A percentile compares a stretch with the other conserved stretches of the same genome.
Evolutionary conservation across 2,329 filamentous ascomycete species (phyloP).

Genomic region (Didymella keratinophila): DNA sequence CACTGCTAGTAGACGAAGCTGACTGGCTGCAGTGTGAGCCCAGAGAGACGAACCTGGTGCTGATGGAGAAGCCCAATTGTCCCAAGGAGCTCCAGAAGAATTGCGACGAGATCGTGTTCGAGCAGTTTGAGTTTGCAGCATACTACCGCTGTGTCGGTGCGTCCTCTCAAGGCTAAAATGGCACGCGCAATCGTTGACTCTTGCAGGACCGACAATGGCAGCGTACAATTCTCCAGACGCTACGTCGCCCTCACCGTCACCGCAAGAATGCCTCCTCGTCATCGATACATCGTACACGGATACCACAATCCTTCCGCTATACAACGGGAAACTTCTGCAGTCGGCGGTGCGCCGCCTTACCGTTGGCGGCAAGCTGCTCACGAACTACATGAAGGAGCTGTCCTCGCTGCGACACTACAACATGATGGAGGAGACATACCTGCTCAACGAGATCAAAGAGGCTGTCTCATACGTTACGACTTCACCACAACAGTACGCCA

Average conservation of each 20-base stretch:
- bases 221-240: conserved; percentile 71
- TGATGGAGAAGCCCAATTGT: conserved; percentile 86
- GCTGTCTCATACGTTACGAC: conserved; percentile 81
- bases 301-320: conserved; percentile 86
- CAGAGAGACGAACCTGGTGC: conserved; percentile 79
- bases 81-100: conserved; percentile 83
- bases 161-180: not conserved
- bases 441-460: conserved; percentile 97
- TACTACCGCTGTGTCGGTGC: conserved; percentile 79
- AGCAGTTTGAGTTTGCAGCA: conserved; percentile 91
- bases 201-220: conserved; percentile 74
- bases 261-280: conserved; percentile 83
- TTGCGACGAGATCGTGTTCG: conserved; percentile 95
- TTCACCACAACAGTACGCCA: conserved; percentile 67
- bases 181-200: conserved; percentile 4
- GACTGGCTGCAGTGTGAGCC: conserved; percentile 68
- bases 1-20: conserved; percentile 13
- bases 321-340: conserved; percentile 81
- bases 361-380: conserved; percentile 89
- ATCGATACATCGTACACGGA: conserved; percentile 94
- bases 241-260: conserved; percentile 57
- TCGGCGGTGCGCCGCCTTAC: conserved; percentile 84
- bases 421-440: conserved; percentile 90
- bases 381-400: conserved; percentile 89
- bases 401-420: conserved; percentile 93